Conservation (phyloP, 2,329 filamentous ascomycete genomes). For the Escovopsis sp. region DNA sequence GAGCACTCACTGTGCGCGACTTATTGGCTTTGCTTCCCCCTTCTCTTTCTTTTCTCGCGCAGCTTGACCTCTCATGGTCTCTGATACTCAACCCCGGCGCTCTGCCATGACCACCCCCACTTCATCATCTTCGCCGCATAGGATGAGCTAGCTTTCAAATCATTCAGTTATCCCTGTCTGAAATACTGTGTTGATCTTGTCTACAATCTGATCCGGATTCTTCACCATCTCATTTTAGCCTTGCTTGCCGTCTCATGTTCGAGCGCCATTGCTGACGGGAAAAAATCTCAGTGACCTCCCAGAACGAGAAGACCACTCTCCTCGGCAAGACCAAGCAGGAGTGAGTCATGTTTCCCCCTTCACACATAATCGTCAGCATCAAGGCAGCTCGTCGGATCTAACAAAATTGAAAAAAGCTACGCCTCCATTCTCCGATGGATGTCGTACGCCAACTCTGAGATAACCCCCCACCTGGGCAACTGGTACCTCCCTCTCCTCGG, state of each 20-base stretch:
- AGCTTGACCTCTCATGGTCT: conserved; percentile 3
- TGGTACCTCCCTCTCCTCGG: conserved; percentile 85
- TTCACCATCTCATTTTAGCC: conserved; percentile 12
- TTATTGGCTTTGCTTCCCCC: not conserved
- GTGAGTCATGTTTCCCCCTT: conserved; percentile 28
- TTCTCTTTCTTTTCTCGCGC: conserved; percentile 7
- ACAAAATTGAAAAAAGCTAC: conserved; percentile 42
- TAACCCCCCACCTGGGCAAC: conserved; percentile 54
- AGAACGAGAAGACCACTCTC: conserved; percentile 99
- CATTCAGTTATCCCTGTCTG: conserved; percentile 99
- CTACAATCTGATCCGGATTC: conserved; percentile 61
- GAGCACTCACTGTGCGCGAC: conserved; percentile 18
- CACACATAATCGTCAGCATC: not conserved
- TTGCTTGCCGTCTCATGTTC: conserved; percentile 11
- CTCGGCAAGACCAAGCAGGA: conserved; percentile 99
- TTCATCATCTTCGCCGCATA: conserved; percentile 12
- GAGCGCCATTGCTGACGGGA: conserved; percentile 16
- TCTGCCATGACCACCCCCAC: no score
- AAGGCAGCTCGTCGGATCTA: conserved; percentile 8
- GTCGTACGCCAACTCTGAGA: conserved; percentile 87
- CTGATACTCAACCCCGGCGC: no score
- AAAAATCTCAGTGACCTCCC: conserved; percentile 69
- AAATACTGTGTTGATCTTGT: conserved; percentile 79
- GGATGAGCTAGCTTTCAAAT: conserved; percentile 62
- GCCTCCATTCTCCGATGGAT: conserved; percentile 97